Evolutionary conservation across 768 basidiomycete species (phyloP), one percentile per base, ranked within the genome.

Genomic region (Cubamyces sp.): DNA sequence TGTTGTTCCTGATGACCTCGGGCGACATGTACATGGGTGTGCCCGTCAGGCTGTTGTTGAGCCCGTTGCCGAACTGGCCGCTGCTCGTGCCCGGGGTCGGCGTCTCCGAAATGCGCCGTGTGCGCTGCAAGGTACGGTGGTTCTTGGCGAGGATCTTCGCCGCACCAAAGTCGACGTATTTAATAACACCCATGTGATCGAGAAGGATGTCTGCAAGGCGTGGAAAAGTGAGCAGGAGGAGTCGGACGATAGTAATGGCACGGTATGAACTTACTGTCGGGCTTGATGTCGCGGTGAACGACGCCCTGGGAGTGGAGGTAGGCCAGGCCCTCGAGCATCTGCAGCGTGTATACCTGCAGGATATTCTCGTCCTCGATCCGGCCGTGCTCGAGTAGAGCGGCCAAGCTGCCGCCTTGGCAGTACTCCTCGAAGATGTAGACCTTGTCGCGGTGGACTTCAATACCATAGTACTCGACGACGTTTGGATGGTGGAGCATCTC

Each of bases 11-110:
- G 79, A 99, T 98, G 56, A 97, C 87, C 73, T 99, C 97, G 1
- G 97, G 97, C 5, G 96, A 97, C 94, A 99, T 98, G 75, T 99
- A 98, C 96, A 98, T 98, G 0, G 97, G 97, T 14, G 97, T 99
- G 18, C 95, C 96, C 1, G 96, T 97, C 37, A 99, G 77, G 67
- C 91, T 92, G 75, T 94, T 95, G 72, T 88, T 87, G 76, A 88
- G 79, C 34, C 81, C 85, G 42, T 43, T 54, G 23, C 64, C 64
- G 25, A 41, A 51, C 25, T 82, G 72, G 5, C 79, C 75, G 46
- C 69, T 73, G 15, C 73, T 67, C 16, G 72, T 62, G 37, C 78
- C 68, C 12, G 48, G 9, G 71, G 82, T 68, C 19, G 62, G 19
- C 16, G 55, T 7, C 42, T 60, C 58, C n/a, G 62, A 34, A 1